A percentile compares a stretch with the other conserved stretches of the same genome.
Conservation (phyloP, 352 stramenopile species). For the Globisporangium recalcitrans region DNA sequence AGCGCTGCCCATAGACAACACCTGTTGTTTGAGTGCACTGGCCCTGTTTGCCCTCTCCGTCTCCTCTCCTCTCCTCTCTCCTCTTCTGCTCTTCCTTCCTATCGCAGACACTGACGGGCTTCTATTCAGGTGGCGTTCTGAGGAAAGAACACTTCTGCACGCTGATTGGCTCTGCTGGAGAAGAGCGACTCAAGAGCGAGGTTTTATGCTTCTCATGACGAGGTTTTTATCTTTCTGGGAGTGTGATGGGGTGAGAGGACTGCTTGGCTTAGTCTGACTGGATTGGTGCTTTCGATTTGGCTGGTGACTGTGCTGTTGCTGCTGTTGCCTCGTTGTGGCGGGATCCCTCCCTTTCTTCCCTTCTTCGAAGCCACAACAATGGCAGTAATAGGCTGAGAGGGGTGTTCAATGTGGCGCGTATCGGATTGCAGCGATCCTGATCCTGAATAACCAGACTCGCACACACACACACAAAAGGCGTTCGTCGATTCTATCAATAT, state of each 20-base stretch:
- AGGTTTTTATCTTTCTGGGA: too few species aligned
- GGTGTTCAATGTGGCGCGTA: neutral
- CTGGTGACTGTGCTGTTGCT: neutral
- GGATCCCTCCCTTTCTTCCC: conserved; percentile 2
- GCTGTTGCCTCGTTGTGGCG: neutral
- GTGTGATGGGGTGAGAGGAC: neutral
- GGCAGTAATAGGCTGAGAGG: neutral
- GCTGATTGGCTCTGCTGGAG: conserved; percentile 4
- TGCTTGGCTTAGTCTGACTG: neutral
- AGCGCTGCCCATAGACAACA: neutral
- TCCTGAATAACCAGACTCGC: neutral
- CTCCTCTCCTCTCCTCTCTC: neutral
- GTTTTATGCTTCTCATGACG: too few species aligned
- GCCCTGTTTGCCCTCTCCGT: neutral
- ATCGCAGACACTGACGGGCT: neutral
- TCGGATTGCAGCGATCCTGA: too few species aligned
- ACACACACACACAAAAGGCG: neutral
- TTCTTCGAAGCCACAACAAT: neutral
- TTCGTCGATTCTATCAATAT: too few species aligned
- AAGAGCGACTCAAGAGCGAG: too few species aligned
- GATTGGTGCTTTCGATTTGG: neutral
- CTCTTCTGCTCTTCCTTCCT: neutral
- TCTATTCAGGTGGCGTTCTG: conserved; percentile 1
- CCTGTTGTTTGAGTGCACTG: neutral
- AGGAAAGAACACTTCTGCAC: neutral